Base-by-base conservation (phyloP, 352 stramenopile species). In the Nothophytophthora sp. region DNA sequence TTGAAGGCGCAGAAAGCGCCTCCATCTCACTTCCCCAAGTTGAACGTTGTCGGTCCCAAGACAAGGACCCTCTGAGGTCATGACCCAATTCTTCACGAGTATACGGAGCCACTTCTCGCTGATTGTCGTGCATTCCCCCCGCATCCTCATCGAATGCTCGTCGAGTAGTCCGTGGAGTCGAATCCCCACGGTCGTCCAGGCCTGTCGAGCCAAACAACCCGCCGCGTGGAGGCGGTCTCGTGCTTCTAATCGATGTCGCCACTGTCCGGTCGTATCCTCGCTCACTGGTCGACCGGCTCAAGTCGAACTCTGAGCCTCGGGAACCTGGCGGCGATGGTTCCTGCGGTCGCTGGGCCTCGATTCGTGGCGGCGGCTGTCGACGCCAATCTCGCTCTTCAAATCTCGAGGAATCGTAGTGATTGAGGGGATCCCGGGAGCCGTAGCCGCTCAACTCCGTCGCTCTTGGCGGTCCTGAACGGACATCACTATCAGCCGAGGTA, bases 281-380 rank as follows among this genome's bases (percentile, higher is more conserved):
- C 27, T 41, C 50, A 27, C 46, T 53, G 37, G 25, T 44, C 23
- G 44, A 52, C 15, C 33, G 43, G n/a, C n/a, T 27, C 0, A 23
- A 11, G n/a, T 46, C 33, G 16, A 43, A 51, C 11, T 45, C 44
- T n/a, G n/a, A n/a, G n/a, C n/a, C n/a, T n/a, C n/a, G n/a, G n/a
- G n/a, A n/a, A 15, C 4, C 29, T 35, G 29, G 5, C 12, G 29
- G n/a, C n/a, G n/a, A n/a, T n/a, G n/a, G n/a, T n/a, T n/a, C n/a
- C n/a, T n/a, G n/a, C n/a, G n/a, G n/a, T n/a, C n/a, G n/a, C n/a
- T n/a, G n/a, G n/a, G n/a, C n/a, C n/a, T n/a, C n/a, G n/a, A n/a
- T n/a, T n/a, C n/a, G n/a, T n/a, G n/a, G n/a, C n/a, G n/a, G n/a
- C n/a, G n/a, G n/a, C n/a, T n/a, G n/a, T n/a, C n/a, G n/a, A n/a